Evolutionary conservation across 805 yeast genomes (phyloP).

Genomic region (Pichia californica): DNA sequence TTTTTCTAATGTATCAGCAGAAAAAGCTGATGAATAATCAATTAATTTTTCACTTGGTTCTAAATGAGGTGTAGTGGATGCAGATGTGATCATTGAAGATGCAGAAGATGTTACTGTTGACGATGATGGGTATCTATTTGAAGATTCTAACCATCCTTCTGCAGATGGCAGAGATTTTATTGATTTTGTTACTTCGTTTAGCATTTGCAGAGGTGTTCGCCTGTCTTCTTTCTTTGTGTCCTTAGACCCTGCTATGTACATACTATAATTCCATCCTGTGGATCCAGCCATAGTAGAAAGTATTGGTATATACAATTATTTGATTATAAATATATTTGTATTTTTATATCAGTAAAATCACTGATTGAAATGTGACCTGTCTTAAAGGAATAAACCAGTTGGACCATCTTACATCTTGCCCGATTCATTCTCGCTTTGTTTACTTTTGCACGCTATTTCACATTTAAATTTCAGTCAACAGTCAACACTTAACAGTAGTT

Average conservation of each 20-base stretch:
- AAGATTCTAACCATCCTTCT: too few relatives aligned
- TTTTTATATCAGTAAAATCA: too few relatives aligned
- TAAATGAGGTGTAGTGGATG: too few relatives aligned
- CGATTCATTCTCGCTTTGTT: not conserved
- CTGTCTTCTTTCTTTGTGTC: not conserved
- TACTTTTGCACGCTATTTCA: conserved; percentile 1
- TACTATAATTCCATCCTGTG: not conserved
- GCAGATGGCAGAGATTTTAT: not conserved
- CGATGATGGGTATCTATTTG: too few relatives aligned
- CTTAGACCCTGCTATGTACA: not conserved
- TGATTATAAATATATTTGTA: too few relatives aligned
- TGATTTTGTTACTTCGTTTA: too few relatives aligned
- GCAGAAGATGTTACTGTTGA: too few relatives aligned
- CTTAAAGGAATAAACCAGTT: not conserved
- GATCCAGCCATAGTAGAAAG: conserved; percentile 7
- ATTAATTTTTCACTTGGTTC: too few relatives aligned
- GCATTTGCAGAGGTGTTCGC: not conserved
- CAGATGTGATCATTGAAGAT: too few relatives aligned
- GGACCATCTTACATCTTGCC: not conserved
- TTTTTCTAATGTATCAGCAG: too few relatives aligned
- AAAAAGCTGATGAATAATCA: too few relatives aligned
- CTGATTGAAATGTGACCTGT: not conserved
- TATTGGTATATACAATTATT: not conserved
- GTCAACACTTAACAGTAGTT: not conserved
- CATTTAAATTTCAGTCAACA: not conserved